Conservation (phyloP, 2,329 filamentous ascomycete genomes). For the Sclerotiophoma versabilis region DNA sequence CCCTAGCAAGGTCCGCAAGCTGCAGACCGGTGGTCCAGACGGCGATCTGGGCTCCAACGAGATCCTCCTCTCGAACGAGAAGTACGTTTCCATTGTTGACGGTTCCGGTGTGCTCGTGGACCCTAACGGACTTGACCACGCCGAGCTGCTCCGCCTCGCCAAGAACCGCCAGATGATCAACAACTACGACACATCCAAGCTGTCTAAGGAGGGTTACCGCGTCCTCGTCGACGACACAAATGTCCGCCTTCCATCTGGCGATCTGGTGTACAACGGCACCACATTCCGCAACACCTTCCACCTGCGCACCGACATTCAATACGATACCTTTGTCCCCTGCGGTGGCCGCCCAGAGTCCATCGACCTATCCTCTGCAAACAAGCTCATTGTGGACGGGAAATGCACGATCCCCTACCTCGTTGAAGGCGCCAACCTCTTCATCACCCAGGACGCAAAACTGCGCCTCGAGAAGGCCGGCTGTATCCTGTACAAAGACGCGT, state of each 20-base stretch:
- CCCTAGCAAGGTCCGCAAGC: slow-evolving; percentile 82
- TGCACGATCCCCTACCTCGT: slow-evolving; percentile 90
- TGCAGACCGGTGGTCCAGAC: slow-evolving; percentile 97
- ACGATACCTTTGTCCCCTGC: slow-evolving; percentile 93
- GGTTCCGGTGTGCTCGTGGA: slow-evolving; percentile 94
- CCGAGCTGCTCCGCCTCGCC: slow-evolving; percentile 84
- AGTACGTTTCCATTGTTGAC: slow-evolving; percentile 94
- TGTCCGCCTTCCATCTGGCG: slow-evolving; percentile 84
- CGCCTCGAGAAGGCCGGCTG: slow-evolving; percentile 94
- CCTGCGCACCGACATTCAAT: slow-evolving; percentile 74
- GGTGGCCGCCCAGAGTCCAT: slow-evolving; percentile 97
- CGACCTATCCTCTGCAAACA: slow-evolving; percentile 84
- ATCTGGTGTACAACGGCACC: slow-evolving; percentile 88
- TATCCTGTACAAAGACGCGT: slow-evolving; percentile 96
- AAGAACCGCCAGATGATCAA: slow-evolving; percentile 88
- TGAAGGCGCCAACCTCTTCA: slow-evolving; percentile 97
- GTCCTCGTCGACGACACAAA: slow-evolving; percentile 92
- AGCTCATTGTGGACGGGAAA: slow-evolving; percentile 91
- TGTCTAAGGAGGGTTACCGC: slow-evolving; percentile 87
- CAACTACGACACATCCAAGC: slow-evolving; percentile 82
- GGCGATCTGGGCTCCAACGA: slow-evolving; percentile 98
- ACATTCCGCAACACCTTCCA: slow-evolving; percentile 98
- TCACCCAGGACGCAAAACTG: slow-evolving; percentile 97
- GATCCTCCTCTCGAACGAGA: slow-evolving; percentile 94
- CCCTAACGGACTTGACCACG: slow-evolving; percentile 83